Evolutionary conservation across 2,329 filamentous ascomycete genomes (phyloP).

Genomic region (Gyromitra esculenta): DNA sequence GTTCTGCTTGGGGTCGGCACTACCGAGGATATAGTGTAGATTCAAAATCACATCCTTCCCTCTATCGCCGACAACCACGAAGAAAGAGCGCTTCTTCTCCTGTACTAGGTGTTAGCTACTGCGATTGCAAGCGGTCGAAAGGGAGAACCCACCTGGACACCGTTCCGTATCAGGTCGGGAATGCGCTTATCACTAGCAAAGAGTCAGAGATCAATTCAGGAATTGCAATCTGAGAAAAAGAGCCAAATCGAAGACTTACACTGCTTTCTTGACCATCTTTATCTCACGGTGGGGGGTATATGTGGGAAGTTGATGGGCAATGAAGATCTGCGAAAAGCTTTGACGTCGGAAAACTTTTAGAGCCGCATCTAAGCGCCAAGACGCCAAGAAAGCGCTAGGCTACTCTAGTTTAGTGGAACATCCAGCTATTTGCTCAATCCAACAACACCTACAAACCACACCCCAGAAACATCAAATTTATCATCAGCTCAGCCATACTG

Average conservation of each 20-base stretch:
- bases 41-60: slow-evolving; percentile 97
- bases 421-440: neutral
- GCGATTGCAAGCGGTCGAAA: neutral
- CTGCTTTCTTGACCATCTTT: slow-evolving; percentile 58
- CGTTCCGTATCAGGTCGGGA: slow-evolving; percentile 89
- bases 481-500: no score
- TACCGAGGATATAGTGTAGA: slow-evolving; percentile 91
- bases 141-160: slow-evolving; percentile 67
- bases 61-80: slow-evolving; percentile 92
- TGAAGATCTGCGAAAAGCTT: slow-evolving; percentile 26
- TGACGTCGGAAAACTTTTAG: slow-evolving; percentile 46
- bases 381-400: neutral
- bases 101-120: slow-evolving; percentile 26
- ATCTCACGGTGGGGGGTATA: slow-evolving; percentile 13
- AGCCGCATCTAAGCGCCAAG: slow-evolving; percentile 39
- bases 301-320: slow-evolving; percentile 9
- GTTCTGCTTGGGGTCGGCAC: slow-evolving; percentile 89
- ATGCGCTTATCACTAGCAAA: slow-evolving; percentile 81
- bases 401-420: neutral
- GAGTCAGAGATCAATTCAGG: slow-evolving; percentile 27
- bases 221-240: neutral
- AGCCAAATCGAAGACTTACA: slow-evolving; percentile 51
- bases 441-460: neutral
- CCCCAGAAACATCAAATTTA: neutral
- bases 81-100: slow-evolving; percentile 98